Percentiles rank a stretch among this genome's conserved stretches.
Conservation (phyloP, 1,139 yeast species). For the Spathaspora sp. region DNA sequence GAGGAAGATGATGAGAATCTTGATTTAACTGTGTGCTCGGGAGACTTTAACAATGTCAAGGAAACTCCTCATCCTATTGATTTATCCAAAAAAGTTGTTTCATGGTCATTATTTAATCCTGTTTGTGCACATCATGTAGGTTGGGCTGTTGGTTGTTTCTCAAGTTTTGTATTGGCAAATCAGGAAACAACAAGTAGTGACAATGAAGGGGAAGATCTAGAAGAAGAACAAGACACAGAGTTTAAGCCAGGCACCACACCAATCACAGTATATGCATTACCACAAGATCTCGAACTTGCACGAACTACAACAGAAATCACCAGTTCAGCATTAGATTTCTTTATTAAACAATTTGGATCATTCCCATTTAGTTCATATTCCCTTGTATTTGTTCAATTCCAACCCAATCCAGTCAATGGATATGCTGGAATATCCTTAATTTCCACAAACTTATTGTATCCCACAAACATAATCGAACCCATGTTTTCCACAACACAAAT, state of each 20-base stretch:
- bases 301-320: slow-evolving; percentile 75
- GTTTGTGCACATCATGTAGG: slow-evolving; percentile 96
- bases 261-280: slow-evolving; percentile 56
- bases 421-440: slow-evolving; percentile 80
- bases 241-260: slow-evolving; percentile 34
- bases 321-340: slow-evolving; percentile 77
- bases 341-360: slow-evolving; percentile 86
- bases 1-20: slow-evolving; percentile 51
- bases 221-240: slow-evolving; percentile 28
- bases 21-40: slow-evolving; percentile 73
- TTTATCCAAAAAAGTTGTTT: slow-evolving; percentile 67
- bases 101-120: slow-evolving; percentile 82
- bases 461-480: slow-evolving; percentile 78
- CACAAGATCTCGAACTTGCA: slow-evolving; percentile 58
- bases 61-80: slow-evolving; percentile 56
- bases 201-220: slow-evolving; percentile 31
- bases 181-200: slow-evolving; percentile 16
- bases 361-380: slow-evolving; percentile 87
- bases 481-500: slow-evolving; percentile 67
- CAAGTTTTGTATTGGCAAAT: slow-evolving; percentile 51
- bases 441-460: slow-evolving; percentile 66
- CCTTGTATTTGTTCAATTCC: slow-evolving; percentile 69
- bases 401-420: slow-evolving; percentile 34
- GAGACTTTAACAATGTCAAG: slow-evolving; percentile 58
- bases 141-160: slow-evolving; percentile 91